Evolutionary conservation across 169 alveolate species (phyloP), one percentile per base, ranked within the genome.

Genomic region (Eimeria zaria): DNA sequence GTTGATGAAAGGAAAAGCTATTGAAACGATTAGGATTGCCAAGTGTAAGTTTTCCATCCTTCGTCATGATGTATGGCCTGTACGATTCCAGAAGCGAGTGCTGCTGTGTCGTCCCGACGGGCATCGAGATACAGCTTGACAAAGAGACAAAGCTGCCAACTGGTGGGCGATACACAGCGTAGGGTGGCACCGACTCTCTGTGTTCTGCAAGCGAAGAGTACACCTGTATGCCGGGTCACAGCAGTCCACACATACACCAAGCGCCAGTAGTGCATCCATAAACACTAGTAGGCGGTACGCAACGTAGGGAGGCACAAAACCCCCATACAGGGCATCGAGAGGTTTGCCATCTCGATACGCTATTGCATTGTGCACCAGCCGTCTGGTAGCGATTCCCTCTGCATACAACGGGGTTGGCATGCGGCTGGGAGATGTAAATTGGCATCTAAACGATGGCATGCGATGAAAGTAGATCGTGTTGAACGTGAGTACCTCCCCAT

Each of bases 1-100:
- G 96, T 60, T 84, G 96, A 62, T 92, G 96, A 53, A 81, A 92
- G 51, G 89, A 51, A 76, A 92, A 78, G 96, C 91, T 84, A 44
- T 76, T 76, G 85, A 71, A 78, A 41, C 93, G 93, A 36, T 30
- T 87, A 9, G 60, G 81, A 24, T 64, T 87, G 83, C 78, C 93
- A 9, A 62, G 58, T 36, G 93, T 8, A 24, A 39, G 81, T n/a
- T 87, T 58, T 41, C 93, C 93, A 39, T 87, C 80, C 48, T 58
- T 87, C 62, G 41, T n/a, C 60, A 39, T 30, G 83, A 60, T 64
- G 16, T 87, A 64, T 11, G 93, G 93, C 81, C 41, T 87, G 76
- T 87, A 87, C 67, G 62, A 41, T 24, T 58, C 46, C 20, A 87
- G 93, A 62, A 87, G 14, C 76, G 39, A 30, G 7, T 53, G 91